These are phyloP conservation scores for Coprinopsis sp. DNA, from an alignment of 768 basidiomycete species.

Conservation along the genomic window DNA sequence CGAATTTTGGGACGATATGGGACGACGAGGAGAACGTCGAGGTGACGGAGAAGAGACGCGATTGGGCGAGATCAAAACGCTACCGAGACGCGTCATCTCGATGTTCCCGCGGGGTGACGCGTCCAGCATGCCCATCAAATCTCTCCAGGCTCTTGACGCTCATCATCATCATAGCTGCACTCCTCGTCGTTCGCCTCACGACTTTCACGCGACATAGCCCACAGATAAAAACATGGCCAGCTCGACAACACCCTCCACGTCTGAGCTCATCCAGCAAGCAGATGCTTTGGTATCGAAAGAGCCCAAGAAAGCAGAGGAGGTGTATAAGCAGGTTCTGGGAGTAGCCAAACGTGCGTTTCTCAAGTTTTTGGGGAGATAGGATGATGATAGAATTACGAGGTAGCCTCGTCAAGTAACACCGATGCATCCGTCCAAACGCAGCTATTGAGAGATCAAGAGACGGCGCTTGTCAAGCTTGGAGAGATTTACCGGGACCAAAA, in stretches of 20 bases:
- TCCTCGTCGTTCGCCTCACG: conserved; percentile 11
- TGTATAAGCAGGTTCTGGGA: conserved; percentile 69
- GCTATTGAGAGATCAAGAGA: conserved; percentile 74
- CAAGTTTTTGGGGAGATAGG: background rate
- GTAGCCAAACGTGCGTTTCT: conserved; percentile 30
- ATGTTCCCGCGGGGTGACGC: conserved; percentile 31
- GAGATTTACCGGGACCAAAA: conserved; percentile 82
- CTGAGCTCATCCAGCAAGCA: conserved; percentile 55
- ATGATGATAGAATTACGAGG: background rate
- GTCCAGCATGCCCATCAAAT: conserved; percentile 16
- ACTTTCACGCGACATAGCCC: conserved; percentile 9
- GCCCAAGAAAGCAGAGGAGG: conserved; percentile 58
- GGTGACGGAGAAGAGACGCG: background rate
- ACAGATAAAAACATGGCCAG: background rate
- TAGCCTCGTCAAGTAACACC: conserved; percentile 25
- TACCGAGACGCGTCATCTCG: conserved; percentile 31
- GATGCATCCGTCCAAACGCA: conserved; percentile 45
- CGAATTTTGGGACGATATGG: background rate
- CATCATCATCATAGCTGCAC: conserved; percentile 3
- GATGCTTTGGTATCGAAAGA: conserved; percentile 39
- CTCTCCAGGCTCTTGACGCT: conserved; percentile 6
- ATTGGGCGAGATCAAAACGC: background rate
- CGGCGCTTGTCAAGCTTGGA: conserved; percentile 79
- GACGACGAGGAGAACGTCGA: background rate
- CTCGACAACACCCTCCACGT: conserved; percentile 27